A percentile compares a stretch with the other conserved stretches of the same genome.
These are phyloP conservation scores for Tricladium varicosporioides DNA, from an alignment of 2,329 filamentous ascomycete species.

Conservation along the genomic window DNA sequence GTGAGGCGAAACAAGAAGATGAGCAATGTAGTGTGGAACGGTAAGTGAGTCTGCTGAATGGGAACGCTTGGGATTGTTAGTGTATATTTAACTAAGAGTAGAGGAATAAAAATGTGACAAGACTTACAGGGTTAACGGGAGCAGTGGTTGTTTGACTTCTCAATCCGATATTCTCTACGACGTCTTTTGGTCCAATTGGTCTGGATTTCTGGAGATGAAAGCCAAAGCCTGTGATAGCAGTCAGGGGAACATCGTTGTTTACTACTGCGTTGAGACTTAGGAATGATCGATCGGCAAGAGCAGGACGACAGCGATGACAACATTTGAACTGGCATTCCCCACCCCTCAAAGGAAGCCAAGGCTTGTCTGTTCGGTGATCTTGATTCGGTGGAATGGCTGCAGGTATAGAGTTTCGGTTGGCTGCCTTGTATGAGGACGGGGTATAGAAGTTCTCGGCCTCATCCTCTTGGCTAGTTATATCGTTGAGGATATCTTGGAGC, in stretches of 20 bases:
- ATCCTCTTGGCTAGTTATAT: neutral
- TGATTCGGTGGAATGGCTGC: neutral
- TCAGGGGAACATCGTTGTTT: constrained; percentile 49
- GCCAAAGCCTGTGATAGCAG: constrained; percentile 50
- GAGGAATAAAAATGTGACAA: neutral
- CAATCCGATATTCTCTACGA: constrained; percentile 30
- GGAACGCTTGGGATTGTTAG: neutral
- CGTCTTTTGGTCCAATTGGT: constrained; percentile 35
- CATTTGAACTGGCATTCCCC: constrained; percentile 50
- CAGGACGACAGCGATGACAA: constrained; percentile 49
- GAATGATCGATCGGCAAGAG: constrained; percentile 43
- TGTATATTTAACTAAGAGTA: neutral
- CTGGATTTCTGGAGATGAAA: constrained; percentile 44
- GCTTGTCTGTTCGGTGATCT: constrained; percentile 13
- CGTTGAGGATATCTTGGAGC: constrained; percentile 2
- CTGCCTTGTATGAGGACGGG: neutral
- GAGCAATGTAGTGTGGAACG: no score
- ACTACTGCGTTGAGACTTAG: constrained; percentile 50
- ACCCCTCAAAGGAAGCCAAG: constrained; percentile 39
- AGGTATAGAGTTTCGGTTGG: neutral
- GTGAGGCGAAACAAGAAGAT: neutral
- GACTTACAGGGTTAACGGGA: neutral
- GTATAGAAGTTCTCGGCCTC: neutral
- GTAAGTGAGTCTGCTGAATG: neutral
- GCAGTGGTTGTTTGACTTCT: constrained; percentile 17